Evolutionary conservation across 2,329 filamentous ascomycete genomes (phyloP).

Genomic region (Phialocephala subalpina): DNA sequence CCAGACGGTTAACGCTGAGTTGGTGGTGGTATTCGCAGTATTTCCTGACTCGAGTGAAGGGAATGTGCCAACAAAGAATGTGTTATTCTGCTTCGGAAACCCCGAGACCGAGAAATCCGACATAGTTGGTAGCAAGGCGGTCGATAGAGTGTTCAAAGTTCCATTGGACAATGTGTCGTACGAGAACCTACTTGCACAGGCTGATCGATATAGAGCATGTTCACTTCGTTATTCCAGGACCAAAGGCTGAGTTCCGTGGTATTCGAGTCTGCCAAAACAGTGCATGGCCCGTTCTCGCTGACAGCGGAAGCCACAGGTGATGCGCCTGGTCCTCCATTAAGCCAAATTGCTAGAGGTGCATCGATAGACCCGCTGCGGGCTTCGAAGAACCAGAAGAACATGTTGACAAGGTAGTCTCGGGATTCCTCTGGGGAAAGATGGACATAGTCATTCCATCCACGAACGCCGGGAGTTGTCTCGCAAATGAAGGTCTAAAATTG

Average conservation of each 20-base stretch:
- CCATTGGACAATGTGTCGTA: constrained; percentile 36
- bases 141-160: constrained; percentile 42
- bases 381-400: constrained; percentile 53
- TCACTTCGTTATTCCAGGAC: constrained; percentile 67
- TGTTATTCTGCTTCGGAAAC: constrained; percentile 56
- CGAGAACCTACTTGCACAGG: constrained; percentile 73
- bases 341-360: constrained; percentile 63
- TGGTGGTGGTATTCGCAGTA: constrained; percentile 50
- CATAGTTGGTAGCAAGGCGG: constrained; percentile 38
- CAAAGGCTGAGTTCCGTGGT: constrained; percentile 58
- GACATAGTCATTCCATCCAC: constrained; percentile 32
- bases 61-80: constrained; percentile 62
- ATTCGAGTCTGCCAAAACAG: constrained; percentile 48
- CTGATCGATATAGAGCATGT: constrained; percentile 61
- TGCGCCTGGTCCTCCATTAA: constrained; percentile 70
- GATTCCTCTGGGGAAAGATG: constrained; percentile 25
- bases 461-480: constrained; percentile 34
- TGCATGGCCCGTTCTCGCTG: constrained; percentile 60
- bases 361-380: constrained; percentile 52
- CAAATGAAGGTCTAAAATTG: constrained; percentile 42
- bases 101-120: constrained; percentile 42
- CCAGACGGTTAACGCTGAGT: constrained; percentile 48
- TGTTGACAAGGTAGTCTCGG: constrained; percentile 29
- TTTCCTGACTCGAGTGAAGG: constrained; percentile 33
- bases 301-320: constrained; percentile 69